Percentiles rank a stretch among this genome's conserved stretches.
These are phyloP conservation scores for Hemisphaericaspora xylofermentans DNA, from an alignment of 1,139 yeast species.

Conservation along the genomic window DNA sequence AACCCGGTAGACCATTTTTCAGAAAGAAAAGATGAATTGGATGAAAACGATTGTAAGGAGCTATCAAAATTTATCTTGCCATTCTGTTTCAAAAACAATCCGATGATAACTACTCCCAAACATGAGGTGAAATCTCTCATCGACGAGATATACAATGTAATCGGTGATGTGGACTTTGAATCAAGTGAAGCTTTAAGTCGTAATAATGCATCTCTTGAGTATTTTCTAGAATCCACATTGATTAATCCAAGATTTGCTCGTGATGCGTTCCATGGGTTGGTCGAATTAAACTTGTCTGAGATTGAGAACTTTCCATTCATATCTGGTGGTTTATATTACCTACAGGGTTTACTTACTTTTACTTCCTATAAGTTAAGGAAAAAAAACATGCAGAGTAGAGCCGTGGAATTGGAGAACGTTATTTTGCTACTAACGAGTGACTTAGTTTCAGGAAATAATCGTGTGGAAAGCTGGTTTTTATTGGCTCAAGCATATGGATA, in stretches of 20 bases:
- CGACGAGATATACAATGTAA: constrained; percentile 69
- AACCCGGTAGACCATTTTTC: constrained; percentile 69
- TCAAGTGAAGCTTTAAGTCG: constrained; percentile 33
- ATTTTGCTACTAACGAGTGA: constrained; percentile 66
- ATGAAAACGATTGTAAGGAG: constrained; percentile 48
- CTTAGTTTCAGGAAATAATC: constrained; percentile 58
- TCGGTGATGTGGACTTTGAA: constrained; percentile 64
- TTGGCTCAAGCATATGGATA: constrained; percentile 80
- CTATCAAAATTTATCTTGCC: constrained; percentile 64
- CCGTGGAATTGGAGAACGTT: constrained; percentile 77
- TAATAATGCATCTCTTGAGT: constrained; percentile 47
- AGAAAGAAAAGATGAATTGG: constrained; percentile 34
- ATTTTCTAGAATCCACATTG: constrained; percentile 49
- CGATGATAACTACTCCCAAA: constrained; percentile 55
- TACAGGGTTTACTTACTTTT: constrained; percentile 69
- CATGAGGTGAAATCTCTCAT: constrained; percentile 70
- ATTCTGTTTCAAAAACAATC: constrained; percentile 59
- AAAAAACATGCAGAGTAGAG: constrained; percentile 74
- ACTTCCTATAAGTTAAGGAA: constrained; percentile 66
- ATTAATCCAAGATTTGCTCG: constrained; percentile 52
- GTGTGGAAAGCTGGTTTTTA: constrained; percentile 85
- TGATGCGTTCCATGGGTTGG: constrained; percentile 58
- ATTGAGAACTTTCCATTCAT: constrained; percentile 19
- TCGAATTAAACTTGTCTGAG: constrained; percentile 23
- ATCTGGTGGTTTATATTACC: constrained; percentile 62